phyloP scores from a whole-genome alignment of 2,329 filamentous ascomycete species.

The Claviceps monticola region DNA sequence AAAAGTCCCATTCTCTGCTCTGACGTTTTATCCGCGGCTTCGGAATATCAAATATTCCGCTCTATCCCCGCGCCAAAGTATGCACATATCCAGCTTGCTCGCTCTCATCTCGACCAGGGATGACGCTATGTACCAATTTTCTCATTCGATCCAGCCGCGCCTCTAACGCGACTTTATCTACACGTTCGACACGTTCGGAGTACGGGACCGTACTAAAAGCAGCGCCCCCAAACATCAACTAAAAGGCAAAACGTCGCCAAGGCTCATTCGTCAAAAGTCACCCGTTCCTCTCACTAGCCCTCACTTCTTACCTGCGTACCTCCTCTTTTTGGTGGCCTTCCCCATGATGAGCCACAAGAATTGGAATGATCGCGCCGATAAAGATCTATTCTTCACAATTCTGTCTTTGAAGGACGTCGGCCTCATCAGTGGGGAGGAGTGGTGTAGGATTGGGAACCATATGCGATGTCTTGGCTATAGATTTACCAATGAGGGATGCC shows the following conservation, averaged over 20 bases:
- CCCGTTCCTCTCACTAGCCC: not conserved
- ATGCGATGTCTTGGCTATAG: conserved; percentile 46
- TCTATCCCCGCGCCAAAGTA: conserved; percentile 4
- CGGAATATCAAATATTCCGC: conserved; percentile 8
- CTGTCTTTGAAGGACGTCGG: conserved; percentile 49
- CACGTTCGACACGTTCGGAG: conserved; percentile 6
- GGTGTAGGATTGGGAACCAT: conserved; percentile 46
- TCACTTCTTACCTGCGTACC: too few relatives aligned
- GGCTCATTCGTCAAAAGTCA: not conserved
- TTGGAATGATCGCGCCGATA: conserved; percentile 48
- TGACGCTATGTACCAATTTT: conserved; percentile 28
- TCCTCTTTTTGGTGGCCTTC: not conserved
- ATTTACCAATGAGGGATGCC: conserved; percentile 51
- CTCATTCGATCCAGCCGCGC: conserved; percentile 17
- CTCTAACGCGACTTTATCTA: conserved; percentile 23
- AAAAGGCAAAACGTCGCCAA: conserved; percentile 3
- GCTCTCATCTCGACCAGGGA: conserved; percentile 8
- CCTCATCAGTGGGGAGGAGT: conserved; percentile 48
- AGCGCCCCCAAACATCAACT: conserved; percentile 5
- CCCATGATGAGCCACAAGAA: conserved; percentile 39
- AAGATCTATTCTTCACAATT: conserved; percentile 50
- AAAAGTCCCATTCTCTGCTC: not conserved
- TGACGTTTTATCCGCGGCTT: not conserved
- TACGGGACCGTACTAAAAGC: not conserved
- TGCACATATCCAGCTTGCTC: not conserved